Evolutionary conservation across 768 basidiomycete species (phyloP).

Genomic region (Lyophyllum semitale): DNA sequence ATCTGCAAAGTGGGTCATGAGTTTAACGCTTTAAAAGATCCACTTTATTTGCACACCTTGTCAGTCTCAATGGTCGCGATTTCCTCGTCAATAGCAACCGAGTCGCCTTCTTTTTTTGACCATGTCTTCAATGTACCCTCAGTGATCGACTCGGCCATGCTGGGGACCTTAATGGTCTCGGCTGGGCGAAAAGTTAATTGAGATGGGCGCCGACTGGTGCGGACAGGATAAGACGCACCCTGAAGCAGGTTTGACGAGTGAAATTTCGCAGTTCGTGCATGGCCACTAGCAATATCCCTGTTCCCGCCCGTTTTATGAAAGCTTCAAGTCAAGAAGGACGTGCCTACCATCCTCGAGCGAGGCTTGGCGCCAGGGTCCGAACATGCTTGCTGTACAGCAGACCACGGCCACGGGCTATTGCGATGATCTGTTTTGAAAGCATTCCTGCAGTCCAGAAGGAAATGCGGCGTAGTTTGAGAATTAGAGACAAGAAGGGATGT

Average conservation of each 20-base stretch:
- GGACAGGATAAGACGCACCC: slow-evolving; percentile 42
- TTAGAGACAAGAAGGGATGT: background rate
- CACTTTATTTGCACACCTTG: slow-evolving; percentile 61
- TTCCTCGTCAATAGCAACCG: slow-evolving; percentile 91
- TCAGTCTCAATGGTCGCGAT: slow-evolving; percentile 98
- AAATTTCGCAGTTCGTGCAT: slow-evolving; percentile 60
- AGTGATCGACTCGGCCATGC: slow-evolving; percentile 98
- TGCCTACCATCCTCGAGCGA: slow-evolving; percentile 52
- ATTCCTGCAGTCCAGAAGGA: slow-evolving; percentile 34
- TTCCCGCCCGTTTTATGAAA: slow-evolving; percentile 13
- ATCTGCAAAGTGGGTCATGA: slow-evolving; percentile 55
- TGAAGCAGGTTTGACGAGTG: slow-evolving; percentile 70
- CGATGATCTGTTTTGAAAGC: slow-evolving; percentile 72
- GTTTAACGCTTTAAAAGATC: slow-evolving; percentile 1
- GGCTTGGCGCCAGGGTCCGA: slow-evolving; percentile 29
- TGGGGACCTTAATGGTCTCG: slow-evolving; percentile 92
- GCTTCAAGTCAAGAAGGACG: slow-evolving; percentile 1
- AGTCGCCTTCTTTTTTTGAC: slow-evolving; percentile 92
- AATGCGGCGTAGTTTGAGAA: slow-evolving; percentile 1
- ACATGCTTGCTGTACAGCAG: slow-evolving; percentile 39
- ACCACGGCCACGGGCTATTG: slow-evolving; percentile 62
- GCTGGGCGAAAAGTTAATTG: slow-evolving; percentile 39
- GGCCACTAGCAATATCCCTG: slow-evolving; percentile 49
- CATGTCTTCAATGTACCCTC: slow-evolving; percentile 96
- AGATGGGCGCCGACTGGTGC: background rate